phyloP scores from a whole-genome alignment of 495 filamentous ascomycete genomes.

The Darksidea phi region DNA sequence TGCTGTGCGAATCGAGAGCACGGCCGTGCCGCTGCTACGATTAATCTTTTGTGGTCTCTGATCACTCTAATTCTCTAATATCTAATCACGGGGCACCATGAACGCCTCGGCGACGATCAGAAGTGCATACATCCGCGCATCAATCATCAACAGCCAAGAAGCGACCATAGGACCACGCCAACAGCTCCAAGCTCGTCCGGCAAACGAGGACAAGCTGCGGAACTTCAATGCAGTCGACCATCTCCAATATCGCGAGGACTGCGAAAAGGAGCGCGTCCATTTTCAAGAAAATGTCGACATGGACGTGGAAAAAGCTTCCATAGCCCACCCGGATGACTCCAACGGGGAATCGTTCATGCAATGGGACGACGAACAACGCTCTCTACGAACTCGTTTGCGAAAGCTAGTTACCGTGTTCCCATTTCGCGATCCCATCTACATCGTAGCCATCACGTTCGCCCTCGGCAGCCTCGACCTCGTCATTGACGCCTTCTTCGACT shows the following conservation, averaged over 20 bases:
- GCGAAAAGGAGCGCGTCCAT: constrained; percentile 11
- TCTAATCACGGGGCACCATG: background rate
- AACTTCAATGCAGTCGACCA: constrained; percentile 16
- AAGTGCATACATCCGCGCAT: constrained; percentile 13
- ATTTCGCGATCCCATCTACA: constrained; percentile 15
- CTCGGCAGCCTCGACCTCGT: constrained; percentile 14
- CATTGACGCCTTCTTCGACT: constrained; percentile 24
- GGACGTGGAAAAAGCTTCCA: background rate
- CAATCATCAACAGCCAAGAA: background rate
- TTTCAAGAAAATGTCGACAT: too few species aligned
- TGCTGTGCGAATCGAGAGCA: too few species aligned
- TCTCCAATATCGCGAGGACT: constrained; percentile 13
- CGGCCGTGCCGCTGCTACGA: too few species aligned
- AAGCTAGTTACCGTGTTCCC: constrained; percentile 19
- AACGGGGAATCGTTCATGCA: constrained; percentile 2
- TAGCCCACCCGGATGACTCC: background rate
- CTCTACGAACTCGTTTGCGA: background rate
- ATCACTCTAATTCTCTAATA: too few species aligned
- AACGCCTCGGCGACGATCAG: constrained; percentile 27
- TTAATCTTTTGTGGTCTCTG: too few species aligned
- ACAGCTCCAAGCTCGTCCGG: constrained; percentile 5
- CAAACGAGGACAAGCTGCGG: constrained; percentile 2
- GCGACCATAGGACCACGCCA: background rate
- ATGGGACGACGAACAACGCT: constrained; percentile 8
- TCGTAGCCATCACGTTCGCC: constrained; percentile 16